Evolutionary conservation across 176 grass and related monocot genomes (phyloP).

Genomic region (Panicum miliaceum): DNA sequence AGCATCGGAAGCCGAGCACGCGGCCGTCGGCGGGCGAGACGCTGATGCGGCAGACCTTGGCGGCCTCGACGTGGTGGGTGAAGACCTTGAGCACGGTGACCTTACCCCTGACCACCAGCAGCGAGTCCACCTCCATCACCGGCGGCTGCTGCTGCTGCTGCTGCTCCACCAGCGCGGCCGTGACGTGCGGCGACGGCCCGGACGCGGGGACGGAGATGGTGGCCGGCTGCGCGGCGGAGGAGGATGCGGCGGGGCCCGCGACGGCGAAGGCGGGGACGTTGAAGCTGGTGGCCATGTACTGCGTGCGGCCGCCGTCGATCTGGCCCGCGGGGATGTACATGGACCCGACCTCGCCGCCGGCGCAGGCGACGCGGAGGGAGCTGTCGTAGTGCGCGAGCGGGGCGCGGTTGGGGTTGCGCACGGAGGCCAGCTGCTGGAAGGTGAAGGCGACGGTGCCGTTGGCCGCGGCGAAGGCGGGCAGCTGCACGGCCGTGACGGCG

Average conservation of each 20-base stretch:
- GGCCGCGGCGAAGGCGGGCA: conserved; percentile 54
- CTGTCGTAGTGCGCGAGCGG: conserved; percentile 84
- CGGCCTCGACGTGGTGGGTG: conserved; percentile 79
- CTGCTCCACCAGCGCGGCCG: not conserved
- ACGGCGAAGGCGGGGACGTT: conserved; percentile 65
- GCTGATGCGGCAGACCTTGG: conserved; percentile 62
- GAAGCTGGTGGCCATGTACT: conserved; percentile 83
- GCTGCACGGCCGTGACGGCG: conserved; percentile 60
- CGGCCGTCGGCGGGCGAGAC: conserved; percentile 65
- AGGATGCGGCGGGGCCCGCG: not conserved
- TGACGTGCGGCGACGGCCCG: conserved; percentile 22
- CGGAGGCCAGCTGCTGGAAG: conserved; percentile 70
- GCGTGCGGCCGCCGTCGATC: conserved; percentile 69
- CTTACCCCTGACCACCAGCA: conserved; percentile 68
- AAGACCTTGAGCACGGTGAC: conserved; percentile 72
- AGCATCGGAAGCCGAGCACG: conserved; percentile 81
- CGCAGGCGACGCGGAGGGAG: conserved; percentile 73
- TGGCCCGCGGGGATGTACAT: conserved; percentile 83
- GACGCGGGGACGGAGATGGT: conserved; percentile 46
- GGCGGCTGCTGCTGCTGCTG: conserved; percentile 26
- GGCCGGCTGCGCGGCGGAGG: not conserved
- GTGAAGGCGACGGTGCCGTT: conserved; percentile 80
- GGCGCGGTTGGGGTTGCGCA: conserved; percentile 69
- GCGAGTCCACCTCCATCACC: conserved; percentile 78
- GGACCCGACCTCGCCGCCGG: conserved; percentile 64